These are phyloP conservation scores for Wickerhamiella domercqiae DNA, from an alignment of 805 yeast species.

Conservation along the genomic window DNA sequence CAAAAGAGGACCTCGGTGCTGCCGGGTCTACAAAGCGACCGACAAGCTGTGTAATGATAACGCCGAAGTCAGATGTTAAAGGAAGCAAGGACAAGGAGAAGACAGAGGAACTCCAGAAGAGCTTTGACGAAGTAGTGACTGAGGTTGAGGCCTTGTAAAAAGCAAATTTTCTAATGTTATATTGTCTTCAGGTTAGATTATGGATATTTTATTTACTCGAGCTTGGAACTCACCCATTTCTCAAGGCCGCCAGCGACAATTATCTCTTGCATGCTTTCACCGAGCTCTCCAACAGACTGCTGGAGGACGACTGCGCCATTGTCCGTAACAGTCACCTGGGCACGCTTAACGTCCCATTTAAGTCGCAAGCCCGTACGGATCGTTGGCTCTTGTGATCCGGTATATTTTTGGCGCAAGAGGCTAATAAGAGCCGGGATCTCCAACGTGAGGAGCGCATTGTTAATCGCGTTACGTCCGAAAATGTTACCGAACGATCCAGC, in stretches of 20 bases:
- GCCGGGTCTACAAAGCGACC: slow-evolving; percentile 99
- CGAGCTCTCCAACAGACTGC: slow-evolving; percentile 90
- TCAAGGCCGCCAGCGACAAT: slow-evolving; percentile 95
- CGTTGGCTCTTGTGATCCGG: slow-evolving; percentile 50
- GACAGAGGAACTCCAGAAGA: slow-evolving; percentile 80
- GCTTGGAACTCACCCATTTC: slow-evolving; percentile 60
- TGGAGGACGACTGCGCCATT: slow-evolving; percentile 41
- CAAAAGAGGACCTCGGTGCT: slow-evolving; percentile 94
- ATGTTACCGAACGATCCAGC: slow-evolving; percentile 97
- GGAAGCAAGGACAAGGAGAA: slow-evolving; percentile 65
- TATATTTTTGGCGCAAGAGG: slow-evolving; percentile 55
- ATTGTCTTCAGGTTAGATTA: neutral
- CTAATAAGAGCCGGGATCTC: slow-evolving; percentile 82
- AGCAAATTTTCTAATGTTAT: neutral
- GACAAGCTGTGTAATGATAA: slow-evolving; percentile 92
- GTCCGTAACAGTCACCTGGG: slow-evolving; percentile 66
- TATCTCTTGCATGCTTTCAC: slow-evolving; percentile 89
- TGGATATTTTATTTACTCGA: slow-evolving; percentile 1
- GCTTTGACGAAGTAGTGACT: slow-evolving; percentile 85
- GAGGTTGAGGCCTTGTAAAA: slow-evolving; percentile 38
- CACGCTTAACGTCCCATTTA: slow-evolving; percentile 82
- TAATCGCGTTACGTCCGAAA: slow-evolving; percentile 88
- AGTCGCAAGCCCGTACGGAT: slow-evolving; percentile 90
- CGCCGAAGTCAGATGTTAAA: slow-evolving; percentile 35
- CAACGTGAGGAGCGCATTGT: slow-evolving; percentile 84